A percentile compares a stretch with the other conserved stretches of the same genome.
Evolutionary conservation across 805 yeast genomes (phyloP).

Genomic region (Spathaspora passalidarum): DNA sequence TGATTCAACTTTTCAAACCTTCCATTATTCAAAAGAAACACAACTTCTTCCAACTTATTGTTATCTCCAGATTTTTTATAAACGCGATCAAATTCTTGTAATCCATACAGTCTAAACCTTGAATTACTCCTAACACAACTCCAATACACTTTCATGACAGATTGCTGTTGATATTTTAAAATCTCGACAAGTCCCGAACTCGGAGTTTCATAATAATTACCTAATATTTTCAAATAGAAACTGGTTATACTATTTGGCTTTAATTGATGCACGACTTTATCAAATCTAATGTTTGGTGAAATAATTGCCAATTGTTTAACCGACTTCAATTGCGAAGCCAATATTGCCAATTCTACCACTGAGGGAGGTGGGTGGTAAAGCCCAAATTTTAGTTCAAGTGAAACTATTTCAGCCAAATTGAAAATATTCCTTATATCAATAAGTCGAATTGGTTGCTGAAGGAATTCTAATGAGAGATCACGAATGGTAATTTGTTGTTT

Average conservation of each 20-base stretch:
- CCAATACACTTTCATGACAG: constrained; percentile 4
- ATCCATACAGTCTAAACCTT: constrained; percentile 3
- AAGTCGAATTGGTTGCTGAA: background rate
- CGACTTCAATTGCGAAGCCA: background rate
- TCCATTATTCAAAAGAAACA: background rate
- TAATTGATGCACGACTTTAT: constrained; percentile 2
- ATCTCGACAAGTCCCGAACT: constrained; percentile 4
- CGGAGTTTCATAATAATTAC: constrained; percentile 3
- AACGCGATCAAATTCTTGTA: constrained; percentile 6
- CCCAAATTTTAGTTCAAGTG: constrained; percentile 3
- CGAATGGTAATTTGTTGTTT: background rate
- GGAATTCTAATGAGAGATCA: constrained; percentile 2
- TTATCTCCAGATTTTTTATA: background rate
- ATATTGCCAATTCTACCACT: background rate
- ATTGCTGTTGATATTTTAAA: constrained; percentile 3
- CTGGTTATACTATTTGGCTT: constrained; percentile 1
- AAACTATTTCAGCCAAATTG: background rate
- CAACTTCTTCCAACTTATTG: background rate
- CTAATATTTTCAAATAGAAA: constrained; percentile 7
- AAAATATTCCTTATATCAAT: background rate
- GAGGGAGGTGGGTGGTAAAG: background rate
- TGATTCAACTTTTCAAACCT: background rate
- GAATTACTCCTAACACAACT: constrained; percentile 1
- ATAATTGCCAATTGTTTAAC: constrained; percentile 6
- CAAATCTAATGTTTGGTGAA: constrained; percentile 7